These are phyloP conservation scores for Dothideomycetes sp. DNA, from an alignment of 2,329 filamentous ascomycete genomes.

Conservation along the genomic window DNA sequence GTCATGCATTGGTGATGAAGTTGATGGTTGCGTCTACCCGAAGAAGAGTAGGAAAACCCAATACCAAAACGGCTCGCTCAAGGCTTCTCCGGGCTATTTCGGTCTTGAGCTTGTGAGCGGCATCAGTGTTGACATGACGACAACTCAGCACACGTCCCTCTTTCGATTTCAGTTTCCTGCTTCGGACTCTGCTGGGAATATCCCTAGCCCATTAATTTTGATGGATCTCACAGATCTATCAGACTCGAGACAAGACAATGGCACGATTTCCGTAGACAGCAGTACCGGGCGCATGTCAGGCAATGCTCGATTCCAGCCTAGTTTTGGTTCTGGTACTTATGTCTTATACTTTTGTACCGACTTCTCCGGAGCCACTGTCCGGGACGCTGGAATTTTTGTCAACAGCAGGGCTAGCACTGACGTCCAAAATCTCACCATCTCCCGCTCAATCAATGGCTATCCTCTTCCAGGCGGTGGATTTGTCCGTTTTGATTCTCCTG, in stretches of 20 bases:
- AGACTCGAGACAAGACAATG: conserved; percentile 35
- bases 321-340: conserved; percentile 52
- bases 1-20: conserved; percentile 47
- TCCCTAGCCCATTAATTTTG: conserved; percentile 46
- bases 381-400: conserved; percentile 48
- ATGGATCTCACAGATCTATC: conserved; percentile 50
- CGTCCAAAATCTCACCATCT: conserved; percentile 26
- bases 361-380: conserved; percentile 40
- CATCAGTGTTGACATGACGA: conserved; percentile 50
- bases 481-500: conserved; percentile 22
- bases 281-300: conserved; percentile 45
- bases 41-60: conserved; percentile 36
- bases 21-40: conserved; percentile 48
- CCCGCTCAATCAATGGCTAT: conserved; percentile 19
- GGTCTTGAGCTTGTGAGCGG: conserved; percentile 44
- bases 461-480: conserved; percentile 29
- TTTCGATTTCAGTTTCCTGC: conserved; percentile 48
- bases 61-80: conserved; percentile 39
- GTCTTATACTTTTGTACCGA: conserved; percentile 50
- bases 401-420: conserved; percentile 39
- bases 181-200: conserved; percentile 16
- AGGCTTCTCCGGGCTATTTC: conserved; percentile 50
- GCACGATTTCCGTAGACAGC: conserved; percentile 41
- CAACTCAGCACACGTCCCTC: conserved; percentile 46
- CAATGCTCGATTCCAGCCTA: conserved; percentile 47